Evolutionary conservation across 345 rosid genomes (phyloP), one percentile per base, ranked within the genome.

Genomic region (thale cress (Arabidopsis thaliana)): DNA sequence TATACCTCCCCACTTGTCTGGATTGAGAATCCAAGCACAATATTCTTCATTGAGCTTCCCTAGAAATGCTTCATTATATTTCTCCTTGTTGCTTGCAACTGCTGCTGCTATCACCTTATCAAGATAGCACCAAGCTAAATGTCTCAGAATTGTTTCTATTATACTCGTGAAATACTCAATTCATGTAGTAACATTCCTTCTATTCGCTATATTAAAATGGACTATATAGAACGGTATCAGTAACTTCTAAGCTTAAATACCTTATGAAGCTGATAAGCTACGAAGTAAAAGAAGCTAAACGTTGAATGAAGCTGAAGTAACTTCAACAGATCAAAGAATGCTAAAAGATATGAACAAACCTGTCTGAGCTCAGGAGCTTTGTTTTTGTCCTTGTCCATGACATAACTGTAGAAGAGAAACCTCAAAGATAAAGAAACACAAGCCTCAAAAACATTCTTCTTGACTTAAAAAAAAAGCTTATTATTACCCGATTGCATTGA

Each of bases 1-100:
- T 5, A 53, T 68, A 95, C 99, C 98, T 90, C 98, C 99, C 99
- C 98, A 95, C 76, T 95, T 95, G 75, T 90, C 94, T 0, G 94
- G 79, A 76, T 89, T 87, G 75, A 82, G 93, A 83, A 95, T 95
- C 99, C 99, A 95, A 77, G 91, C 74, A 86, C 90, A 84, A 57
- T 93, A 95, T 64, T 88, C 94, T 61, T 68, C 82, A 46, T 93
- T 95, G 14, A 75, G 76, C 83, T 87, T 95, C 65, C 89, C 98
- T 56, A 93, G 94, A 89, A 89, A 89, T 65, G 91, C 97, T 78
- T 95, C 88, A 20, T 90, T 87, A 76, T 95, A 95, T 73, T 86
- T 89, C 50, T 37, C 79, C 1, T 94, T 91, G 67, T 88, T 83
- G 42, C 97, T 91, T 36, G 87, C 88, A 78, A 96, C 97, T 28